Evolutionary conservation across 441 rosid genomes (phyloP).

Genomic region (Gossypium davidsonii): DNA sequence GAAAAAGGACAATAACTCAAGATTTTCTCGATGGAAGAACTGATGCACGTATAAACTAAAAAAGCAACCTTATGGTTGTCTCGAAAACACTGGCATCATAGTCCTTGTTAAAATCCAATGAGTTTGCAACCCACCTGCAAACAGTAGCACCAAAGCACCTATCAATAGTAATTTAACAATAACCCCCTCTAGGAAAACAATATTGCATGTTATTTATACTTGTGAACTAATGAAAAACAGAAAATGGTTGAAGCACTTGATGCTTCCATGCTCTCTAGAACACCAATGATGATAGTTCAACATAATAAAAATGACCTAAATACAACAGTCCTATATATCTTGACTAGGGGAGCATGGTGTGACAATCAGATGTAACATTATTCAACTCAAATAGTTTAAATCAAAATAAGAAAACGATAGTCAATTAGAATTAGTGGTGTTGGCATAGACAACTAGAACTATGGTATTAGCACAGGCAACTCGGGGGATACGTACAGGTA

Average conservation of each 20-base stretch:
- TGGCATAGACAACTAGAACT: not conserved
- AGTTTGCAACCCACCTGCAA: slow-evolving; percentile 90
- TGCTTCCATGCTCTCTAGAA: not conserved
- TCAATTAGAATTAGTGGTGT: not conserved
- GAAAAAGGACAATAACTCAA: not conserved
- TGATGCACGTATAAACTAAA: slow-evolving; percentile 48
- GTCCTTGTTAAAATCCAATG: slow-evolving; percentile 87
- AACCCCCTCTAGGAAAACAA: not conserved
- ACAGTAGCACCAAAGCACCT: not conserved
- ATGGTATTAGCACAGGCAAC: not conserved
- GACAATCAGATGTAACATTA: not conserved
- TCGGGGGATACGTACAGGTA: not conserved
- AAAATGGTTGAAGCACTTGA: too few species aligned
- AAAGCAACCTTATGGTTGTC: slow-evolving; percentile 98
- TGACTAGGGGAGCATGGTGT: not conserved
- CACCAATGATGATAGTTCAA: not conserved
- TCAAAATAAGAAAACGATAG: not conserved
- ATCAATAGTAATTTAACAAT: not conserved
- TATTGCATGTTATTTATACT: not conserved
- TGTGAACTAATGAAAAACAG: too few species aligned
- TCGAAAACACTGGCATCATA: slow-evolving; percentile 93
- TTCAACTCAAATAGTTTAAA: not conserved
- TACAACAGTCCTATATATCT: not conserved
- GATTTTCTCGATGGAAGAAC: slow-evolving; percentile 7
- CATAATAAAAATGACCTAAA: not conserved